Conservation (phyloP, 345 rosid species). For the Hypericum perforatum region DNA sequence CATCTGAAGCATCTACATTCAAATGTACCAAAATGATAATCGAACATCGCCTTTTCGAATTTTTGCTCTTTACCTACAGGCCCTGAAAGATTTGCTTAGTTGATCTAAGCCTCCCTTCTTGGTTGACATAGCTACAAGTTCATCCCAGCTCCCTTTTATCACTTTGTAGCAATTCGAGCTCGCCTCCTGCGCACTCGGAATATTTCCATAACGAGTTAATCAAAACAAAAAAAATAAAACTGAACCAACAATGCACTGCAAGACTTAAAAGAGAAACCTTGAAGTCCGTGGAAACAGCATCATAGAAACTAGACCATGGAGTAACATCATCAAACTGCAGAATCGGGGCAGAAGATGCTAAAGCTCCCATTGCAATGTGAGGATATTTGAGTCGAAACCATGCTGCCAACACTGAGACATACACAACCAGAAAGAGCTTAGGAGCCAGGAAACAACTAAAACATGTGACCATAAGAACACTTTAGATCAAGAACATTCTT, state of each 20-base stretch:
- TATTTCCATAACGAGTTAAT: neutral
- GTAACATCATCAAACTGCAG: conserved; percentile 57
- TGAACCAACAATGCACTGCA: neutral
- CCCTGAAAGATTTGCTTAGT: conserved; percentile 52
- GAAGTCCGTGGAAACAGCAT: conserved; percentile 61
- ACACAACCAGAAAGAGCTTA: conserved; percentile 1
- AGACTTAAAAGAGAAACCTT: conserved; percentile 30
- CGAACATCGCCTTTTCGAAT: neutral
- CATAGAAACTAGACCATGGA: conserved; percentile 66
- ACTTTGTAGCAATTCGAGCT: conserved; percentile 62
- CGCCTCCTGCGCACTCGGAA: conserved; percentile 33
- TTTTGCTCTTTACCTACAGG: conserved; percentile 44
- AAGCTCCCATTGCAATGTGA: conserved; percentile 65
- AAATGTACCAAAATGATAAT: neutral
- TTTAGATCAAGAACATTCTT: conserved; percentile 4
- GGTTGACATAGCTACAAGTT: conserved; percentile 39
- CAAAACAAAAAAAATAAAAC: neutral
- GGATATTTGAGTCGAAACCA: conserved; percentile 88
- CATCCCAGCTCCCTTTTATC: conserved; percentile 64
- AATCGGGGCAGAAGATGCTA: conserved; percentile 79
- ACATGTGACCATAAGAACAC: neutral
- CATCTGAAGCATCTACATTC: no score
- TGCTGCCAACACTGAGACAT: conserved; percentile 64
- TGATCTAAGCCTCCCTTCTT: conserved; percentile 38
- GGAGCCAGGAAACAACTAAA: conserved; percentile 7